Percentiles rank a stretch among this genome's conserved stretches.
phyloP scores from a whole-genome alignment of 345 rosid species.

The Moringa oleifera region DNA sequence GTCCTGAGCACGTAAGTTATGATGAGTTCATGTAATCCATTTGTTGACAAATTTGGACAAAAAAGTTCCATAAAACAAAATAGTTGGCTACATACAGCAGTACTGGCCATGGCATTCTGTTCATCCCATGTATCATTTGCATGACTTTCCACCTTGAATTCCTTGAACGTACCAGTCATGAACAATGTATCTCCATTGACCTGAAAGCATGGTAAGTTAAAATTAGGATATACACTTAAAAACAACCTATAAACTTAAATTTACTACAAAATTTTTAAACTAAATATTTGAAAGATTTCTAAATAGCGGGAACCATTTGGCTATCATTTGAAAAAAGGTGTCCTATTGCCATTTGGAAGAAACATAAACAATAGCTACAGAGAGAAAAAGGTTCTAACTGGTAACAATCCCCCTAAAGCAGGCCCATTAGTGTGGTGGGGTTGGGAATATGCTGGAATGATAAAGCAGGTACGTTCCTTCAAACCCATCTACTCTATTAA shows the following conservation, averaged over 20 bases:
- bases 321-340: neutral
- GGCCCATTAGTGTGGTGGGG: no score
- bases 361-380: neutral
- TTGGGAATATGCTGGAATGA: no score
- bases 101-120: constrained; percentile 68
- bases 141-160: constrained; percentile 72
- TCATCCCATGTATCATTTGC: constrained; percentile 76
- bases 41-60: constrained; percentile 1
- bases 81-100: constrained; percentile 60
- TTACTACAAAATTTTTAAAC: neutral
- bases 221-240: constrained; percentile 6
- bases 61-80: constrained; percentile 1
- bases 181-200: constrained; percentile 93
- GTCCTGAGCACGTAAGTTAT: constrained; percentile 51
- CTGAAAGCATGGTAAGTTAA: constrained; percentile 32
- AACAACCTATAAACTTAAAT: constrained; percentile 4
- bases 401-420: no score
- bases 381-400: no score
- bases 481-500: no score
- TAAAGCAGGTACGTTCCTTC: no score
- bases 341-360: neutral
- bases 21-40: constrained; percentile 7
- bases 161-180: constrained; percentile 84
- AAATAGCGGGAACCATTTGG: neutral
- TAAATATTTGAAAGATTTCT: neutral